These are phyloP conservation scores for Sclerotinia subarctica DNA, from an alignment of 2,329 filamentous ascomycete species.

Conservation along the genomic window DNA sequence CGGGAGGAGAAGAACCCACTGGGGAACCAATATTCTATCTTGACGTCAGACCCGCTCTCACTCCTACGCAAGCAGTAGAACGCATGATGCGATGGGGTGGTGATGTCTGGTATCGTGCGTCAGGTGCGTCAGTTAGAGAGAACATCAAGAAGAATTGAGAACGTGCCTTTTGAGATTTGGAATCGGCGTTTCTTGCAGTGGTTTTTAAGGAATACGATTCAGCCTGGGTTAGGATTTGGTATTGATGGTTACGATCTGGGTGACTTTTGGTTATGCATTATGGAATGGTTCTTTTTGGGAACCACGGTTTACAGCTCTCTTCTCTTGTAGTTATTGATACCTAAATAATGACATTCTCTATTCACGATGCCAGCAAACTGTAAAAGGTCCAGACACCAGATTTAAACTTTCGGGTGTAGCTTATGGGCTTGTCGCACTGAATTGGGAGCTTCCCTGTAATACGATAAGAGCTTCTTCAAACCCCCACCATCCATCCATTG, in stretches of 20 bases:
- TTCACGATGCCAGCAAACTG: slow-evolving; percentile 39
- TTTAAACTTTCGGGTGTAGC: neutral
- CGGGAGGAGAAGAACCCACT: slow-evolving; percentile 66
- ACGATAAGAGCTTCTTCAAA: slow-evolving; percentile 3
- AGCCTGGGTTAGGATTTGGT: neutral
- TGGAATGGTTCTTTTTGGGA: neutral
- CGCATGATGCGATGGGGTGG: slow-evolving; percentile 84
- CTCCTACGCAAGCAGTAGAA: slow-evolving; percentile 76
- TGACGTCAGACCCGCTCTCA: slow-evolving; percentile 86
- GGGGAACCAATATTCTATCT: slow-evolving; percentile 95
- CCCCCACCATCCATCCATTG: slow-evolving; percentile 14
- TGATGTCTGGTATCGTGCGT: slow-evolving; percentile 74
- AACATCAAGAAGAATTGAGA: slow-evolving; percentile 23
- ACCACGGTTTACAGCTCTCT: slow-evolving; percentile 17
- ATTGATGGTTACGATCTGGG: slow-evolving; percentile 5
- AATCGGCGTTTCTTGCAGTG: slow-evolving; percentile 14
- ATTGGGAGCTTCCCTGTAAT: slow-evolving; percentile 1
- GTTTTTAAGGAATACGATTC: neutral
- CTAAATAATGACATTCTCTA: slow-evolving; percentile 40
- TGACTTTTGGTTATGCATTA: neutral
- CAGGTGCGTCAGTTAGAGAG: slow-evolving; percentile 35
- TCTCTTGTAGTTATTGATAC: slow-evolving; percentile 25
- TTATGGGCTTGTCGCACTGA: slow-evolving; percentile 4
- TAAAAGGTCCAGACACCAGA: slow-evolving; percentile 46
- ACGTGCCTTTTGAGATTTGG: slow-evolving; percentile 13